phyloP scores from a whole-genome alignment of 1,139 yeast genomes.

The Torulaspora pretoriensis region DNA sequence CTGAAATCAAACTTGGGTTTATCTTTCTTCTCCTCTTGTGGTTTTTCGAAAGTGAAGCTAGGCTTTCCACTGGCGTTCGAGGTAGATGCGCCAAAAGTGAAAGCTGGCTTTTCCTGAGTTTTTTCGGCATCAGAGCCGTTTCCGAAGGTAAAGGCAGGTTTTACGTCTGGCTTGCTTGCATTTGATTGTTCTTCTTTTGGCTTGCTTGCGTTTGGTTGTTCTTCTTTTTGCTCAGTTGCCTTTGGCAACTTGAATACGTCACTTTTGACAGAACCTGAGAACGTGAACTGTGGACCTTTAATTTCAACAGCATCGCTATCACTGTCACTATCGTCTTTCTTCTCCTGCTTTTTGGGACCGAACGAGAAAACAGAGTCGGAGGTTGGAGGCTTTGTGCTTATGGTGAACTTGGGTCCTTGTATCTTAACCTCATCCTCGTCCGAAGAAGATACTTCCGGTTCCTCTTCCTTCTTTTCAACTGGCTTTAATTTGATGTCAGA shows the following conservation, averaged over 20 bases:
- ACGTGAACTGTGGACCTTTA: slow-evolving; percentile 62
- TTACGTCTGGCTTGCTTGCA: slow-evolving; percentile 7
- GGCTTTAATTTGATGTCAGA: slow-evolving; percentile 6
- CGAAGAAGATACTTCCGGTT: slow-evolving; percentile 34
- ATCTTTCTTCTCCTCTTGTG: slow-evolving; percentile 11
- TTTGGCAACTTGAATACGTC: slow-evolving; percentile 46
- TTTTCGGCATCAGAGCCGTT: background rate
- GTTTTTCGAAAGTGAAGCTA: slow-evolving; percentile 3
- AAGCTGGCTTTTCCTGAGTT: slow-evolving; percentile 14
- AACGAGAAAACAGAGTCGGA: slow-evolving; percentile 58
- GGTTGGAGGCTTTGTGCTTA: slow-evolving; percentile 50
- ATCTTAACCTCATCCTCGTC: slow-evolving; percentile 47
- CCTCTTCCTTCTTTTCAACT: slow-evolving; percentile 11
- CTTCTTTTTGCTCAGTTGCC: slow-evolving; percentile 5
- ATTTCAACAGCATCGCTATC: slow-evolving; percentile 49
- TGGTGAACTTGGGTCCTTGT: slow-evolving; percentile 64
- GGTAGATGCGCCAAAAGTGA: slow-evolving; percentile 21
- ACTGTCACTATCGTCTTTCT: slow-evolving; percentile 44
- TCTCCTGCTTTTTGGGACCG: slow-evolving; percentile 45
- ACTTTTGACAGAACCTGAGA: slow-evolving; percentile 46
- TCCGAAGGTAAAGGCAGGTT: slow-evolving; percentile 24
- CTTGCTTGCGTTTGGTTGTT: background rate
- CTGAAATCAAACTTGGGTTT: slow-evolving; percentile 30
- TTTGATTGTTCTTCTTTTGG: background rate
- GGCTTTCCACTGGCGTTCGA: slow-evolving; percentile 11